Percentiles rank a stretch among this genome's conserved stretches.
These are phyloP conservation scores for Epichloe scottii DNA, from an alignment of 2,329 filamentous ascomycete species.

Conservation along the genomic window DNA sequence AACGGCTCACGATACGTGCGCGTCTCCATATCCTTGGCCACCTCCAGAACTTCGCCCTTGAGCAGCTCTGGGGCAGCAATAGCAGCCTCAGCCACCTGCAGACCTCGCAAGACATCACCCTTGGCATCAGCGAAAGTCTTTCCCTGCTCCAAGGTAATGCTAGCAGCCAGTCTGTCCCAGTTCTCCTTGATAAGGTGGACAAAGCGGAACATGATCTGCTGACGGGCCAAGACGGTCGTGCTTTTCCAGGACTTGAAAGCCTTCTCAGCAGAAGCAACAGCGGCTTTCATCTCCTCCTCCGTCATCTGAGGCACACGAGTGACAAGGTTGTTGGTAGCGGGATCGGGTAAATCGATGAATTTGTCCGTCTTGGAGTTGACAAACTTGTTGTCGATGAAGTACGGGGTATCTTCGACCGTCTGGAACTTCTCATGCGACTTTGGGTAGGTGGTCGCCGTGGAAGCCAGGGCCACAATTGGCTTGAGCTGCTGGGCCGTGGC, in stretches of 20 bases:
- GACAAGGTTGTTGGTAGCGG: constrained; percentile 74
- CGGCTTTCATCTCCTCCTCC: constrained; percentile 60
- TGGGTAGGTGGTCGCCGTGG: constrained; percentile 50
- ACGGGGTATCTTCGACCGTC: constrained; percentile 58
- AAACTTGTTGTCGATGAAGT: constrained; percentile 75
- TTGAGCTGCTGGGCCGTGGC: constrained; percentile 43
- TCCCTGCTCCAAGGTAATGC: constrained; percentile 78
- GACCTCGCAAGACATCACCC: constrained; percentile 68
- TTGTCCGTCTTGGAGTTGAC: constrained; percentile 51
- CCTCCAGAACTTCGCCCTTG: constrained; percentile 73
- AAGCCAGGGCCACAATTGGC: constrained; percentile 38
- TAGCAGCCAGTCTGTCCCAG: constrained; percentile 73
- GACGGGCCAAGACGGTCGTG: constrained; percentile 59
- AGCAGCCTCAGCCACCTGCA: constrained; percentile 76
- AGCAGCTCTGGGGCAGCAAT: constrained; percentile 71
- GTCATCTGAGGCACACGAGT: constrained; percentile 76
- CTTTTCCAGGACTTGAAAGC: constrained; percentile 64
- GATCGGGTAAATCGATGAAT: constrained; percentile 72
- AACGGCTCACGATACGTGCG: constrained; percentile 70
- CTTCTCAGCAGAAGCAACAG: constrained; percentile 61
- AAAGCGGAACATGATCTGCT: constrained; percentile 83
- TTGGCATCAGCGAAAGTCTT: constrained; percentile 77
- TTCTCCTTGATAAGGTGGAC: constrained; percentile 68
- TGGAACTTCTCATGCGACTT: constrained; percentile 59
- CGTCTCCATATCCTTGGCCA: constrained; percentile 84